A percentile compares a stretch with the other conserved stretches of the same genome.
Evolutionary conservation across 2,329 filamentous ascomycete genomes (phyloP).

Genomic region (Ceratocystis smalleyi): DNA sequence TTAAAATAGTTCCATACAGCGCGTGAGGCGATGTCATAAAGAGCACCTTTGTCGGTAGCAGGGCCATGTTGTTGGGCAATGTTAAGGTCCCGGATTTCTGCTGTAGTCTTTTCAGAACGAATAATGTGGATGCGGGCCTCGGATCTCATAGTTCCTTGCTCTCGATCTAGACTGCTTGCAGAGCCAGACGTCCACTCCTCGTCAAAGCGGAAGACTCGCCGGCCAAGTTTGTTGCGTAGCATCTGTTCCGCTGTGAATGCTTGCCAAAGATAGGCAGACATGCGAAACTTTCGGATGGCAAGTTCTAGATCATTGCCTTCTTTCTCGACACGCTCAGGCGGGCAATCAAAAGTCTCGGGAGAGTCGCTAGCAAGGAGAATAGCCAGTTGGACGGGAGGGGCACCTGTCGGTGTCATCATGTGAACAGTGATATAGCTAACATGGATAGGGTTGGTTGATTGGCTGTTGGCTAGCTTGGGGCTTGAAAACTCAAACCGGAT

Average conservation of each 20-base stretch:
- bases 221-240: conserved; percentile 72
- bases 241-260: conserved; percentile 95
- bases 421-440: conserved; percentile 69
- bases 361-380: conserved; percentile 83
- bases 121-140: conserved; percentile 85
- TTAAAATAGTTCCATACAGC: conserved; percentile 67
- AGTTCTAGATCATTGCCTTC: conserved; percentile 71
- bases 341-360: conserved; percentile 66
- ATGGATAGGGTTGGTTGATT: conserved; percentile 53
- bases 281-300: conserved; percentile 79
- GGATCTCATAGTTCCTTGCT: conserved; percentile 61
- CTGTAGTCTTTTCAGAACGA: conserved; percentile 65
- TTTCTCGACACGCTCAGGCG: conserved; percentile 55
- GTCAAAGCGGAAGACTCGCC: conserved; percentile 77
- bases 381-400: conserved; percentile 76
- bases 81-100: conserved; percentile 65
- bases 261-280: conserved; percentile 94
- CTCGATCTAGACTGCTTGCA: conserved; percentile 57
- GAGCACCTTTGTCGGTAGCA: conserved; percentile 52
- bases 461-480: conserved; percentile 59
- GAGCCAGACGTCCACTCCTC: conserved; percentile 87
- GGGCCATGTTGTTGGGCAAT: conserved; percentile 60
- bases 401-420: conserved; percentile 63
- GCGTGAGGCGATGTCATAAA: conserved; percentile 63
- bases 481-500: conserved; percentile 78